phyloP scores from a whole-genome alignment of 2,329 filamentous ascomycete genomes.

The Colletotrichum australisinense region DNA sequence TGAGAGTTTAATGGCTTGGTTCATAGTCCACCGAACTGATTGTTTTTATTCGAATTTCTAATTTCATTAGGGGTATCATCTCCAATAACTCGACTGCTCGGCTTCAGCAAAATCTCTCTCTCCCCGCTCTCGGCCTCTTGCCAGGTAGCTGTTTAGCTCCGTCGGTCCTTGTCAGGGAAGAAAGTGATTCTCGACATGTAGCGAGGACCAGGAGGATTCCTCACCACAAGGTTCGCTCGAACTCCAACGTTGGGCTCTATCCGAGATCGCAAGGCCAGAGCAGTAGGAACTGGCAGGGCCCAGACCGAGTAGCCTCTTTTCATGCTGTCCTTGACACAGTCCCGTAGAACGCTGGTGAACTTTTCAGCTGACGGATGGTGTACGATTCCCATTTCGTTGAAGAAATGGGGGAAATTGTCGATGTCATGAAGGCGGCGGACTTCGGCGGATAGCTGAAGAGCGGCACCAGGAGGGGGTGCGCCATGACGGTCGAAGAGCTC shows the following conservation, averaged over 20 bases:
- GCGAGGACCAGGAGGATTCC: neutral
- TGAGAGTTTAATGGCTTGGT: neutral
- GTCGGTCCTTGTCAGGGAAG: constrained; percentile 1
- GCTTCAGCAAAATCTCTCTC: neutral
- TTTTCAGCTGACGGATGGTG: constrained; percentile 36
- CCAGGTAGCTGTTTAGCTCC: neutral
- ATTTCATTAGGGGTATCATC: neutral
- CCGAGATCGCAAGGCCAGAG: constrained; percentile 10
- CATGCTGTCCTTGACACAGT: constrained; percentile 47
- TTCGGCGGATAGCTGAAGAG: constrained; percentile 51
- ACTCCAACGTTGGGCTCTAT: constrained; percentile 21
- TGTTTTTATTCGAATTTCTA: no score
- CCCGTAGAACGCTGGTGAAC: constrained; percentile 48
- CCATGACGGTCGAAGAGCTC: constrained; percentile 59
- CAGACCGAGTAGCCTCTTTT: constrained; percentile 44
- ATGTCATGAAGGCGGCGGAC: constrained; percentile 57
- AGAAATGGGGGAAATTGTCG: constrained; percentile 54
- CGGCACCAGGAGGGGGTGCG: constrained; percentile 54
- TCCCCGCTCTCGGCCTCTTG: neutral
- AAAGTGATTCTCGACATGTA: neutral
- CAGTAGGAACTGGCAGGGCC: constrained; percentile 1
- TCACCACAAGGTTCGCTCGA: neutral
- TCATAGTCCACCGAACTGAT: no score
- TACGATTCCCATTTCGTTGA: constrained; percentile 54
- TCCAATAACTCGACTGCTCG: neutral